Percentiles rank a stretch among this genome's conserved stretches.
Conservation (phyloP, 768 basidiomycete genomes). For the Udeniomyces megalosporus region DNA sequence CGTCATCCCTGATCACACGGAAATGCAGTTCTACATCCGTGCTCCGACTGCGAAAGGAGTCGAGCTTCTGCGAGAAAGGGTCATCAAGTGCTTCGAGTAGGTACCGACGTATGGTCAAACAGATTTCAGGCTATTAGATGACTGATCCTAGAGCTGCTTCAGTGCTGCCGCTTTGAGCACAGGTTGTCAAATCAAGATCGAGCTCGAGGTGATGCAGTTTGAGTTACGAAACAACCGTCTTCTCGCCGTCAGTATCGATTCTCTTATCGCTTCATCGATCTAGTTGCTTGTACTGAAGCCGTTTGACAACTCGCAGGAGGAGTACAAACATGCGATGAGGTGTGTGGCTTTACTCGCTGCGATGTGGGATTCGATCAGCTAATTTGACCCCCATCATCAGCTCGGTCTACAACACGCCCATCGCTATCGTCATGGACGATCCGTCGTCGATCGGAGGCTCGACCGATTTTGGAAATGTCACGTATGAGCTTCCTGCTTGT, state of each 20-base stretch:
- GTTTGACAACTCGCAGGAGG: slow-evolving; percentile 7
- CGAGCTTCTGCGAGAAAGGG: not conserved
- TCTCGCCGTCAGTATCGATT: not conserved
- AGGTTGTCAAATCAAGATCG: slow-evolving; percentile 41
- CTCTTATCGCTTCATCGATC: not conserved
- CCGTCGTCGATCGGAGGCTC: not conserved
- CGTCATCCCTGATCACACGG: slow-evolving; percentile 55
- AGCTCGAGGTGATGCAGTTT: not conserved
- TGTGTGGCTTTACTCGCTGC: slow-evolving; percentile 8
- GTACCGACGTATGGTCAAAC: too few relatives aligned
- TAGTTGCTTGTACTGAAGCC: not conserved
- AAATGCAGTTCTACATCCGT: slow-evolving; percentile 28
- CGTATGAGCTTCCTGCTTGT: slow-evolving; percentile 1
- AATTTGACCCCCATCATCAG: too few relatives aligned
- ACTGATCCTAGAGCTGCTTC: slow-evolving; percentile 54
- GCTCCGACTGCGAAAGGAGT: not conserved
- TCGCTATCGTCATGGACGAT: not conserved
- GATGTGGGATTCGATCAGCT: slow-evolving; percentile 17
- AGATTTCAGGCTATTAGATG: slow-evolving; percentile 58
- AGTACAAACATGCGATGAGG: slow-evolving; percentile 13
- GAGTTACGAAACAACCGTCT: slow-evolving; percentile 15
- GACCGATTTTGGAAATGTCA: slow-evolving; percentile 6
- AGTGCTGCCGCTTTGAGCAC: slow-evolving; percentile 40
- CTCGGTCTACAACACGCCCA: not conserved
- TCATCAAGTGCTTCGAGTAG: slow-evolving; percentile 1